Conservation (phyloP, 805 yeast species). For the Saccharomyces kudriavzevii region DNA sequence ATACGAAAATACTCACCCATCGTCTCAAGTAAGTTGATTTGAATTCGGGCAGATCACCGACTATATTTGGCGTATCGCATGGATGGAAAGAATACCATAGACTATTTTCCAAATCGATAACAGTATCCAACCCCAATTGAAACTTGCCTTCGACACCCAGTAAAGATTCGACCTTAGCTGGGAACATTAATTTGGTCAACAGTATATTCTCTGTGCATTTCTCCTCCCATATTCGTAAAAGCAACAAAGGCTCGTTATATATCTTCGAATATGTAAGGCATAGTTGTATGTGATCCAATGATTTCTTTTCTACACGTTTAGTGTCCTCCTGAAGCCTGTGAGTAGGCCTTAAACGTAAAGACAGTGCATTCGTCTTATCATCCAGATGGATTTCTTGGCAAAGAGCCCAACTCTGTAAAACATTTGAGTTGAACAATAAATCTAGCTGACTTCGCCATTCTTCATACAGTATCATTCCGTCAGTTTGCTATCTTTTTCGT, state of each 20-base stretch:
- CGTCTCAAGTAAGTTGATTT: constrained; percentile 14
- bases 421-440: neutral
- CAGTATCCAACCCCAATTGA: constrained; percentile 11
- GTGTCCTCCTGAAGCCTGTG: neutral
- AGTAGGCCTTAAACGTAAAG: neutral
- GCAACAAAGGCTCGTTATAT: constrained; percentile 21
- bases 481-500: neutral
- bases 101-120: constrained; percentile 1
- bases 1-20: constrained; percentile 21
- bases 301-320: neutral
- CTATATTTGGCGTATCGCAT: constrained; percentile 24
- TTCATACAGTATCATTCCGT: constrained; percentile 1
- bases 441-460: constrained; percentile 3
- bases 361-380: neutral
- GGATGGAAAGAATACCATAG: constrained; percentile 24
- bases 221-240: constrained; percentile 14
- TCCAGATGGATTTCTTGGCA: neutral
- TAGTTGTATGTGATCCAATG: constrained; percentile 10
- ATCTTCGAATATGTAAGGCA: constrained; percentile 13
- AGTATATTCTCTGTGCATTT: constrained; percentile 2
- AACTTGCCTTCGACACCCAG: constrained; percentile 5
- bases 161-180: constrained; percentile 4
- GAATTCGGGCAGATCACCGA: constrained; percentile 10
- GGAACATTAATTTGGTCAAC: constrained; percentile 6
- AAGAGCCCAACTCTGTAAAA: constrained; percentile 1